Percentiles rank a stretch among this genome's conserved stretches.
Conservation (phyloP, 768 basidiomycete genomes). For the Tricholoma sp. region DNA sequence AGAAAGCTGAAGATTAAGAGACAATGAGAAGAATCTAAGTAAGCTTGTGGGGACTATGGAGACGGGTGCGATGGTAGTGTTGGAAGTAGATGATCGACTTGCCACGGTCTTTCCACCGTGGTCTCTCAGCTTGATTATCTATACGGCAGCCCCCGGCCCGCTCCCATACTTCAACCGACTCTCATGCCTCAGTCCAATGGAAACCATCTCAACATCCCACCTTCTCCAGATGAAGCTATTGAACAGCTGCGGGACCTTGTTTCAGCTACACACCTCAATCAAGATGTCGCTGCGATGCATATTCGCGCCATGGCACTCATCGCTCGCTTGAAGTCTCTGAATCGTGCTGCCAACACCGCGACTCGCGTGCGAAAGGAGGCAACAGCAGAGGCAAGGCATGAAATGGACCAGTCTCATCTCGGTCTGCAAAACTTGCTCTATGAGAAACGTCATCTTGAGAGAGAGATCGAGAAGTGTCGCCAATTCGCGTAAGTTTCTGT, state of each 20-base stretch:
- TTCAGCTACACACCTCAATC: constrained; percentile 32
- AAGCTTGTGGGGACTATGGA: background rate
- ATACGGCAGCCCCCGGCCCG: background rate
- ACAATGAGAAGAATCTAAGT: background rate
- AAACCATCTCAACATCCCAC: constrained; percentile 23
- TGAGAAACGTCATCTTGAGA: constrained; percentile 84
- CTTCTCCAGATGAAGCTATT: constrained; percentile 47
- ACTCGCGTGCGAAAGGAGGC: constrained; percentile 66
- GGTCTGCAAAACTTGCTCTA: constrained; percentile 84
- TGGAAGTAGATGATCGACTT: background rate
- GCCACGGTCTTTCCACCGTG: background rate
- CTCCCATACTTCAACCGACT: constrained; percentile 4
- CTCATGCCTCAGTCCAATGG: constrained; percentile 23
- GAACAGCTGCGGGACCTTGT: constrained; percentile 63
- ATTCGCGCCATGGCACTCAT: constrained; percentile 73
- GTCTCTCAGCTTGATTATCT: constrained; percentile 1
- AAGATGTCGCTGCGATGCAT: constrained; percentile 49
- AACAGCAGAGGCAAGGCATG: constrained; percentile 72
- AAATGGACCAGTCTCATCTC: constrained; percentile 89
- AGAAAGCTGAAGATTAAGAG: constrained; percentile 12
- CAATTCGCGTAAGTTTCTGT: constrained; percentile 73
- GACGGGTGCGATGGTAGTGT: background rate
- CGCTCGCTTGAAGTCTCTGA: constrained; percentile 72
- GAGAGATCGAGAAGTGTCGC: constrained; percentile 89
- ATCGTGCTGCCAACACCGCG: constrained; percentile 67